Evolutionary conservation across 768 basidiomycete genomes (phyloP).

Genomic region (Vishniacozyma victoriae): DNA sequence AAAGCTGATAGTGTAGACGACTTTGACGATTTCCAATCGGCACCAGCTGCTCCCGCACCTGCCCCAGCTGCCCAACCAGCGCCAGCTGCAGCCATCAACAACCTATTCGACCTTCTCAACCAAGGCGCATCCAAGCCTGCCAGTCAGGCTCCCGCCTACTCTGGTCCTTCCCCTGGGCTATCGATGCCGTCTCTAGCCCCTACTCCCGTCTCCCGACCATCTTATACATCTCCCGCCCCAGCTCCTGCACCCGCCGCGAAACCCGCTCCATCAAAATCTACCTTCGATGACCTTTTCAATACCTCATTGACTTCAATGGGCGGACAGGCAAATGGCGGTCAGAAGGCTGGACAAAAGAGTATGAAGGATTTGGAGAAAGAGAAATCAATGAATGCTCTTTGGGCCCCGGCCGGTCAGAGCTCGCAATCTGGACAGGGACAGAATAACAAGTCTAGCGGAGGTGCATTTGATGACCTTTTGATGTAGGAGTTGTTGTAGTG

Average conservation of each 20-base stretch:
- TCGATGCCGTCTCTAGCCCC: slow-evolving; percentile 5
- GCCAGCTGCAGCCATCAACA: slow-evolving; percentile 19
- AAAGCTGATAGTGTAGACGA: slow-evolving; percentile 43
- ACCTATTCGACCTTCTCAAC: slow-evolving; percentile 46
- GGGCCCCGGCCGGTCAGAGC: slow-evolving; percentile 54
- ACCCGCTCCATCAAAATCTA: slow-evolving; percentile 7
- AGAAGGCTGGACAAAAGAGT: slow-evolving; percentile 55
- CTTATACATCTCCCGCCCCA: slow-evolving; percentile 26
- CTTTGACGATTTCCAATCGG: slow-evolving; percentile 52
- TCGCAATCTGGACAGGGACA: slow-evolving; percentile 1
- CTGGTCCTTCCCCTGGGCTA: slow-evolving; percentile 11
- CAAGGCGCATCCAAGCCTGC: too few species aligned
- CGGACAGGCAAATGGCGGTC: slow-evolving; percentile 4
- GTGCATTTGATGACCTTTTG: slow-evolving; percentile 26
- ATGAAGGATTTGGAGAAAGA: slow-evolving; percentile 87
- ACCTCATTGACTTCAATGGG: slow-evolving; percentile 59
- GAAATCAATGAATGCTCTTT: slow-evolving; percentile 72
- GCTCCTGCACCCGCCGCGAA: slow-evolving; percentile 9
- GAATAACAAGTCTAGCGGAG: slow-evolving; percentile 4
- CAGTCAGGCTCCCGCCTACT: slow-evolving; percentile 15
- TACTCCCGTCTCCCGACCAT: slow-evolving; percentile 50
- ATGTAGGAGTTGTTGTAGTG: slow-evolving; percentile 7
- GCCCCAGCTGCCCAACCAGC: slow-evolving; percentile 12
- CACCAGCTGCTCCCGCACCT: slow-evolving; percentile 21
- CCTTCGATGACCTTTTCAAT: slow-evolving; percentile 83